These are phyloP conservation scores for Haberlea rhodopensis DNA, from an alignment of 257 asterid species.

Conservation along the genomic window DNA sequence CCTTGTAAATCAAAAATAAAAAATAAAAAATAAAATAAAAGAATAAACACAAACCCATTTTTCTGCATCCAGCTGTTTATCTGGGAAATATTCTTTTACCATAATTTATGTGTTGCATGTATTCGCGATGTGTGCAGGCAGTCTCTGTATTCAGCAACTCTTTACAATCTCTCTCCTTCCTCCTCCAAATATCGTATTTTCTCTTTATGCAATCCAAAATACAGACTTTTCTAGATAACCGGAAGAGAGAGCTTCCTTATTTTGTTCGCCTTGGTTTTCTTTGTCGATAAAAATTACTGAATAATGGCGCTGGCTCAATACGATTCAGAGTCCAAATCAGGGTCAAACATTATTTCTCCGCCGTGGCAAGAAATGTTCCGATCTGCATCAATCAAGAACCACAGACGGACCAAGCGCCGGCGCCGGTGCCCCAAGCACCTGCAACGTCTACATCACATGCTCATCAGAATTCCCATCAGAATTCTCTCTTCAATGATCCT, in stretches of 20 bases:
- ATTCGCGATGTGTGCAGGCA: not conserved
- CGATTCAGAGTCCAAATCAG: constrained; percentile 55
- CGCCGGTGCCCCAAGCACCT: constrained; percentile 31
- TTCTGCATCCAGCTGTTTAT: not conserved
- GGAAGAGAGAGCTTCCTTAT: constrained; percentile 5
- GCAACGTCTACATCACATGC: constrained; percentile 24
- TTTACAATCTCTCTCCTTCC: too few relatives aligned
- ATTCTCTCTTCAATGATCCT: constrained; percentile 56
- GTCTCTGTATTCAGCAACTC: not conserved
- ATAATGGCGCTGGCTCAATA: constrained; percentile 60
- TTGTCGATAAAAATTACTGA: constrained; percentile 19
- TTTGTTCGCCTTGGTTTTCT: not conserved
- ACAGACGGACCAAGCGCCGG: constrained; percentile 39
- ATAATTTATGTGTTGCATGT: not conserved
- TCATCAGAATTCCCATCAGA: constrained; percentile 27
- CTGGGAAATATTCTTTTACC: not conserved
- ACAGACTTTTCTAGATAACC: too few relatives aligned
- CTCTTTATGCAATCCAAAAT: not conserved
- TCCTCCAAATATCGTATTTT: not conserved
- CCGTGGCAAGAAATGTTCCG: constrained; percentile 98
- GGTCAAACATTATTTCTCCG: constrained; percentile 39
- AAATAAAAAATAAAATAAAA: too few relatives aligned
- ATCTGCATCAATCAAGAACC: constrained; percentile 85
- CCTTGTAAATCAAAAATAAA: too few relatives aligned
- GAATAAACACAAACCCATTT: too few relatives aligned